Evolutionary conservation across 768 basidiomycete species (phyloP), one percentile per base, ranked within the genome.

Genomic region (Tephrocybe sp.): DNA sequence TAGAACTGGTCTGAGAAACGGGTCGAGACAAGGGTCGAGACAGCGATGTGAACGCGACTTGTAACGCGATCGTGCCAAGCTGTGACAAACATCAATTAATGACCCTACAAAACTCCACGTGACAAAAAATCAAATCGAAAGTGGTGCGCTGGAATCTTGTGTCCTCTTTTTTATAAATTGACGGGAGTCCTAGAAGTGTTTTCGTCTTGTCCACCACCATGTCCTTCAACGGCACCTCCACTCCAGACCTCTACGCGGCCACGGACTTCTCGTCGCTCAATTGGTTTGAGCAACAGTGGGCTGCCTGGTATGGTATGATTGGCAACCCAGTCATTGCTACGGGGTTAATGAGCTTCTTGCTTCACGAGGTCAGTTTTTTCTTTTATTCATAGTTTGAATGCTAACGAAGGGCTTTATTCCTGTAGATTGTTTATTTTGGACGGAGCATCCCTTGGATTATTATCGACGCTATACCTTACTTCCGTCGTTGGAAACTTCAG

Each of bases 381-480:
- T 16, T 20, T 20, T 34, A 14, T 12, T 33, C 11, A 54, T 17
- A n/a, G n/a, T n/a, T 33, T 33, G 4, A 16, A 59, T 16, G 51
- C 48, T 13, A 10, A 10, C 34, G 48, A 10, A 50, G 23, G 7
- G 22, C 8, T 20, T 4, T 26, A 26, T 26, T 41, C 22, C 11
- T 50, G 2, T 54, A 97, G 95, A 69, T 93, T 62, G 92, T 98
- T 8, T 99, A 99, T 73, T 99, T 99, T 63, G 97, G 96, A 34
- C 89, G 97, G 19, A 86, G 87, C 57, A 68, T 98, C 14, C 97
- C 95, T 0, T 97, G 93, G 92, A 87, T 98, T 60, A 89, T 97
- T 69, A 86, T 98, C 65, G 97, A 99, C 69, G 74, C 84, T 2
- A 91, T 94, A 31, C 93, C 93, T 1, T 98, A 92, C 73, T 99